Base-by-base conservation (phyloP, 1,139 yeast genomes). In the Blastobotrys arbuscula region DNA sequence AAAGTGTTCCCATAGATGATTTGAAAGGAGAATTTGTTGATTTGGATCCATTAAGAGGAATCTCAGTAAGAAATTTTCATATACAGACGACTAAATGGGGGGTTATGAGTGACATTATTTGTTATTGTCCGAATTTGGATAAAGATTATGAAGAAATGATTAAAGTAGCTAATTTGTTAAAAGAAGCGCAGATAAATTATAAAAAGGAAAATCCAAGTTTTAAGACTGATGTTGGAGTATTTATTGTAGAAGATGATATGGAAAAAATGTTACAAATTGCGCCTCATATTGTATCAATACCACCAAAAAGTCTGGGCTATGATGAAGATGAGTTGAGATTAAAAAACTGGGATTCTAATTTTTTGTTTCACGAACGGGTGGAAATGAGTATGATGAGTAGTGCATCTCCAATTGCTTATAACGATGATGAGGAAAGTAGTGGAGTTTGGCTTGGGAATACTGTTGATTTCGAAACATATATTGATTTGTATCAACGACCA, bases 331-430 rank as follows among this genome's bases (percentile, higher is more conserved):
- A 60, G 39, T 51, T 62, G 33, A 50, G 59, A 20, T 59, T 65
- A 37, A 72, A 74, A 51, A 75, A 80, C 56, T 85, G 95, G 94
- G 89, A 84, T 58, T 72, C 79, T 31, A 86, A 87, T 59, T 82
- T 83, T 59, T 72, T 77, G 34, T 74, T 81, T 50, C 81, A 84
- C 58, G 97, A 90, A 62, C 80, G 85, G 52, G 72, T 85, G 10
- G 96, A 89, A 64, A 83, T 89, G 53, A 73, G 88, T 2, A 78
- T 79, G 61, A 85, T 90, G 92, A 83, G 96, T 0, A 73, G 87
- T 2, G 95, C 96, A 0, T 77, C 94, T 0, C 73, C 71, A 16
- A 69, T 85, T 2, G 58, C 53, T 8, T 16, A 16, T 18, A n/a
- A 13, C 20, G 46, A 37, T n/a, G 45, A 49, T 18, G 50, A 55